phyloP scores from a whole-genome alignment of 305 asterid species.

The Fraxinus floribunda region DNA sequence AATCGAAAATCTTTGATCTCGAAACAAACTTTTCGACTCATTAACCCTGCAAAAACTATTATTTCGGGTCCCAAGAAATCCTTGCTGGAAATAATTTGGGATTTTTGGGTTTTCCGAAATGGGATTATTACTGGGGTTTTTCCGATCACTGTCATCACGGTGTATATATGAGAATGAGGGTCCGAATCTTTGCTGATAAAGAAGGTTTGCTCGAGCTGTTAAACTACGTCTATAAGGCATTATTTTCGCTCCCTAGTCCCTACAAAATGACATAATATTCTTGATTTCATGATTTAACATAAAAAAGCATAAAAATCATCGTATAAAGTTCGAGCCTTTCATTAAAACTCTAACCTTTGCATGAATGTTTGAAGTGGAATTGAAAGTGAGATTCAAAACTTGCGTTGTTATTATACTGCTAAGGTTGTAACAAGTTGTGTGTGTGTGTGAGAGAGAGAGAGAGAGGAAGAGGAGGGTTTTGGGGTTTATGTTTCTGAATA shows the following conservation, averaged over 20 bases:
- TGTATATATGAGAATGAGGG: slow-evolving; percentile 52
- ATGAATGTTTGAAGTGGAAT: background rate
- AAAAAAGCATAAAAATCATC: background rate
- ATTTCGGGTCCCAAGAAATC: slow-evolving; percentile 27
- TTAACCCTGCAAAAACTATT: slow-evolving; percentile 24
- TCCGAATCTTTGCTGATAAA: slow-evolving; percentile 51
- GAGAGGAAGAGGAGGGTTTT: background rate
- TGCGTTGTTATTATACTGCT: background rate
- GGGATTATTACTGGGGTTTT: slow-evolving; percentile 25
- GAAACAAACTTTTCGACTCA: slow-evolving; percentile 32
- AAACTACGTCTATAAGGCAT: slow-evolving; percentile 77
- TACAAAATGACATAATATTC: background rate
- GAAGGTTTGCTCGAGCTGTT: slow-evolving; percentile 52
- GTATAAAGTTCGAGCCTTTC: background rate
- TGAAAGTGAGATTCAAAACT: background rate
- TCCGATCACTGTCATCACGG: slow-evolving; percentile 42
- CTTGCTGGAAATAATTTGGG: slow-evolving; percentile 30
- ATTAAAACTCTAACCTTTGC: background rate
- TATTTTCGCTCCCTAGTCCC: background rate
- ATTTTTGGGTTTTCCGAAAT: slow-evolving; percentile 25
- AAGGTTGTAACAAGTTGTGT: background rate
- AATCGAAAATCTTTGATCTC: slow-evolving; percentile 33
- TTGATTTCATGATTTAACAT: background rate
- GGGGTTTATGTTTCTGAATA: background rate
- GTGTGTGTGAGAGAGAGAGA: background rate